Conservation (phyloP, 2,329 filamentous ascomycete genomes). For the Fusarium sp. region DNA sequence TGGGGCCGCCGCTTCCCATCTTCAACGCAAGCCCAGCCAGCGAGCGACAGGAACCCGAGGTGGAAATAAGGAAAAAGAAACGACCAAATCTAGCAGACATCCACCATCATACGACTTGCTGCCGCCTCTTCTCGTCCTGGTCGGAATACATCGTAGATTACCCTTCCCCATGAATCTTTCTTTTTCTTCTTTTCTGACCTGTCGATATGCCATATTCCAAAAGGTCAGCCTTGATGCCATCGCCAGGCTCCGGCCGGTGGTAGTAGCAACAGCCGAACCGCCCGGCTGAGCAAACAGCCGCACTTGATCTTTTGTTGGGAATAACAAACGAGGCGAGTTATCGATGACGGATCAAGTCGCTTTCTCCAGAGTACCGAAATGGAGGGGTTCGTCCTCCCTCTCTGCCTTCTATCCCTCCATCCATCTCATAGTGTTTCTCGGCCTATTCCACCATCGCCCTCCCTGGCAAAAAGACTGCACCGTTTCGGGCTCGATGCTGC, state of each 20-base stretch:
- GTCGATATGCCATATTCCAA: slow-evolving; percentile 8
- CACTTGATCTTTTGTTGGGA: neutral
- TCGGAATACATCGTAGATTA: slow-evolving; percentile 25
- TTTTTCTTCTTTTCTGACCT: neutral
- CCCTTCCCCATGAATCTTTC: neutral
- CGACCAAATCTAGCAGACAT: slow-evolving; percentile 8
- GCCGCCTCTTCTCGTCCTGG: slow-evolving; percentile 1
- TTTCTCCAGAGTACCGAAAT: neutral
- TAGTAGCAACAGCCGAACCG: slow-evolving; percentile 14
- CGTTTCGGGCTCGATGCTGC: slow-evolving; percentile 27
- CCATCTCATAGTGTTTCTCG: neutral
- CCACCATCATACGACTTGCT: slow-evolving; percentile 37
- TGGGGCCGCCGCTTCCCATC: slow-evolving; percentile 1
- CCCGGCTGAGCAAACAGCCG: slow-evolving; percentile 11
- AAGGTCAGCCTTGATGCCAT: slow-evolving; percentile 1
- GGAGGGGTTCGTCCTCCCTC: slow-evolving; percentile 8
- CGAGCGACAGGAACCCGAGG: slow-evolving; percentile 1
- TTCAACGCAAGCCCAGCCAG: neutral
- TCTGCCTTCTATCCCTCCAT: neutral
- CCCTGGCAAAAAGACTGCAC: slow-evolving; percentile 9
- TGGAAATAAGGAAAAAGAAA: slow-evolving; percentile 9
- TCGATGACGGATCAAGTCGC: neutral
- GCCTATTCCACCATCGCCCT: neutral
- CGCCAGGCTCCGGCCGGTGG: slow-evolving; percentile 13
- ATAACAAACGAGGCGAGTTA: neutral